Conservation (phyloP, 768 basidiomycete genomes). For the Leccinum fibrillosum region DNA sequence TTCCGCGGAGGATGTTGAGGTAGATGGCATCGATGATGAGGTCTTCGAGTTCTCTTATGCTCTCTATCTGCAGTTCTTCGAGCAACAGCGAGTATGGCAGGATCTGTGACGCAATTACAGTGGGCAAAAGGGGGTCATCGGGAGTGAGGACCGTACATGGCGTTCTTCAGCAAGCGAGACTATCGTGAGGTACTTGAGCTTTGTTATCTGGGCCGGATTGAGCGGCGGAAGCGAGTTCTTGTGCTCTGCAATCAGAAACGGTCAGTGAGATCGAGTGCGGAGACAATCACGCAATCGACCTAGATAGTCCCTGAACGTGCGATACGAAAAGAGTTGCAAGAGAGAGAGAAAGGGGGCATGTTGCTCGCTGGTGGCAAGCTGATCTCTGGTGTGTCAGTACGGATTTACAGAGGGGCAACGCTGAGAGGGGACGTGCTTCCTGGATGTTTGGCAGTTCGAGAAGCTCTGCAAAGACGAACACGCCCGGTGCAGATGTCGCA, state of each 20-base stretch:
- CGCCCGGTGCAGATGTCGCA: constrained; percentile 84
- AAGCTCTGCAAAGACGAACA: constrained; percentile 90
- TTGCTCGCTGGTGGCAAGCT: constrained; percentile 71
- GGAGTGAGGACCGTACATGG: constrained; percentile 51
- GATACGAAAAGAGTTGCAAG: constrained; percentile 87
- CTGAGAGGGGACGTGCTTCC: constrained; percentile 51
- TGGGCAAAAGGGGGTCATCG: not conserved
- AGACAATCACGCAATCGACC: constrained; percentile 41
- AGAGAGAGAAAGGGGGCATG: constrained; percentile 59
- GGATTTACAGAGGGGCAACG: not conserved
- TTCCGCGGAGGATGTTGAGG: constrained; percentile 82
- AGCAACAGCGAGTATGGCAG: constrained; percentile 78
- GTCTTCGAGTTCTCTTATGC: constrained; percentile 89
- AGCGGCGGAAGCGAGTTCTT: constrained; percentile 65
- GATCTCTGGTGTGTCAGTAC: constrained; percentile 4
- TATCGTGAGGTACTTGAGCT: constrained; percentile 91
- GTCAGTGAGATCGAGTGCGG: not conserved
- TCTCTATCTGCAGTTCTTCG: constrained; percentile 65
- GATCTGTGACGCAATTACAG: constrained; percentile 45
- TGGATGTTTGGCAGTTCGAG: constrained; percentile 79
- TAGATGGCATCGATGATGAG: constrained; percentile 97
- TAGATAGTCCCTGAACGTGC: constrained; percentile 80
- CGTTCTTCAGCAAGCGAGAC: constrained; percentile 76
- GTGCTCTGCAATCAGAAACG: constrained; percentile 46
- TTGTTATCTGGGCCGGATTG: constrained; percentile 70